Percentiles rank a stretch among this genome's conserved stretches.
Evolutionary conservation across 768 basidiomycete genomes (phyloP).

Genomic region (Cytidiella melzeri): DNA sequence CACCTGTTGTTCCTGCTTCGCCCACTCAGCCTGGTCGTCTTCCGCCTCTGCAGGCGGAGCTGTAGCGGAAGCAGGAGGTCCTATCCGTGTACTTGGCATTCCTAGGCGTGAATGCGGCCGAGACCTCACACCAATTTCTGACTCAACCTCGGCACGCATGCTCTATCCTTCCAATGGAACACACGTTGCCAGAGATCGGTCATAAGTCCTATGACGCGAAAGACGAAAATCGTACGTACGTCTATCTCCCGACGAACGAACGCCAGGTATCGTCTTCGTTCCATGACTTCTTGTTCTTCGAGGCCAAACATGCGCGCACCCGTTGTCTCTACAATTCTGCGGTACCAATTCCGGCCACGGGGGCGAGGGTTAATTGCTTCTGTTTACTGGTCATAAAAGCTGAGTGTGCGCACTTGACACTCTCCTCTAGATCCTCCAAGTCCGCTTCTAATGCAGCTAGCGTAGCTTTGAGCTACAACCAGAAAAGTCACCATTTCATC

Average conservation of each 20-base stretch:
- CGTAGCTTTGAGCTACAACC: constrained; percentile 56
- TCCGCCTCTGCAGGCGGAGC: constrained; percentile 31
- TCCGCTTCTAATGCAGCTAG: constrained; percentile 79
- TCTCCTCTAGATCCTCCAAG: constrained; percentile 89
- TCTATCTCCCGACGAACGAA: constrained; percentile 71
- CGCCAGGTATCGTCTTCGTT: constrained; percentile 70
- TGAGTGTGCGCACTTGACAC: constrained; percentile 70
- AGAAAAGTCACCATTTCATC: background rate
- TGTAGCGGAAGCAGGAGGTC: constrained; percentile 8
- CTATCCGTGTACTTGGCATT: constrained; percentile 3
- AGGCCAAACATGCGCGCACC: constrained; percentile 84
- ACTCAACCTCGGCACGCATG: constrained; percentile 62
- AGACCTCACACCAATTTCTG: constrained; percentile 17
- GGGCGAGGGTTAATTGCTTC: too few species aligned
- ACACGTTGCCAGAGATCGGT: constrained; percentile 3
- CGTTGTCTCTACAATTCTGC: constrained; percentile 79
- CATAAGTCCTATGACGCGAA: background rate
- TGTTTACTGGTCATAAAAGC: background rate
- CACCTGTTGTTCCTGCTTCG: constrained; percentile 81
- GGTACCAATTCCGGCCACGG: background rate
- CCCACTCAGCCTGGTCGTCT: constrained; percentile 76
- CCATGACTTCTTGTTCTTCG: constrained; percentile 67
- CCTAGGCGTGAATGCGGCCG: constrained; percentile 19
- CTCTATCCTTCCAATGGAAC: constrained; percentile 49
- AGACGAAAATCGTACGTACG: too few species aligned